These are phyloP conservation scores for Yarrowia bubula DNA, from an alignment of 805 yeast species.

Conservation along the genomic window DNA sequence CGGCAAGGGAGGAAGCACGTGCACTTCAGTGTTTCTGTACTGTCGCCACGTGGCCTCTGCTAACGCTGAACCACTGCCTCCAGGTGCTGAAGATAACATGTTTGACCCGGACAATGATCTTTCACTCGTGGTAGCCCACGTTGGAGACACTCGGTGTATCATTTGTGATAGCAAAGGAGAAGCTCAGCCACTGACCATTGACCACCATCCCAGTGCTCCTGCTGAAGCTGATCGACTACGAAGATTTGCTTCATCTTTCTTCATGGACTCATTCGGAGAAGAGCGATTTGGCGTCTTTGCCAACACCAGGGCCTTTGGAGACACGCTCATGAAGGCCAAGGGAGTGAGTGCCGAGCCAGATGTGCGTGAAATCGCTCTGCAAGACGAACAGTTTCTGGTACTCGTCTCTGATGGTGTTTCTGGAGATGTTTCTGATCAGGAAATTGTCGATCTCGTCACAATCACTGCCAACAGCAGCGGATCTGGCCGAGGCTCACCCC, in stretches of 20 bases:
- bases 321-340: slow-evolving; percentile 68
- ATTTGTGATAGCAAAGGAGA: slow-evolving; percentile 78
- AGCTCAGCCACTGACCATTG: slow-evolving; percentile 72
- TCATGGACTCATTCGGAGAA: slow-evolving; percentile 91
- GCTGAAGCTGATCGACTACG: slow-evolving; percentile 71
- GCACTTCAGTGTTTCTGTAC: slow-evolving; percentile 63
- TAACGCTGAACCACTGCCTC: slow-evolving; percentile 5
- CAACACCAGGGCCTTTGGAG: slow-evolving; percentile 94
- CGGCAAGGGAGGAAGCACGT: slow-evolving; percentile 59
- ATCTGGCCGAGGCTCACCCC: slow-evolving; percentile 73
- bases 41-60: slow-evolving; percentile 31
- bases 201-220: slow-evolving; percentile 86
- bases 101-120: slow-evolving; percentile 21
- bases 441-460: slow-evolving; percentile 80
- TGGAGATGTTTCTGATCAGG: slow-evolving; percentile 79
- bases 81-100: slow-evolving; percentile 18
- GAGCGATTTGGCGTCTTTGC: slow-evolving; percentile 79
- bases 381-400: slow-evolving; percentile 83
- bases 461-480: slow-evolving; percentile 56
- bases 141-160: slow-evolving; percentile 88
- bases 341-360: slow-evolving; percentile 96
- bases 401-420: slow-evolving; percentile 87
- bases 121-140: slow-evolving; percentile 70
- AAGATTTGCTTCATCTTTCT: slow-evolving; percentile 58
- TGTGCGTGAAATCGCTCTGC: slow-evolving; percentile 63